phyloP scores from a whole-genome alignment of 163 green algal genomes.

The Chlorella variabilis region DNA sequence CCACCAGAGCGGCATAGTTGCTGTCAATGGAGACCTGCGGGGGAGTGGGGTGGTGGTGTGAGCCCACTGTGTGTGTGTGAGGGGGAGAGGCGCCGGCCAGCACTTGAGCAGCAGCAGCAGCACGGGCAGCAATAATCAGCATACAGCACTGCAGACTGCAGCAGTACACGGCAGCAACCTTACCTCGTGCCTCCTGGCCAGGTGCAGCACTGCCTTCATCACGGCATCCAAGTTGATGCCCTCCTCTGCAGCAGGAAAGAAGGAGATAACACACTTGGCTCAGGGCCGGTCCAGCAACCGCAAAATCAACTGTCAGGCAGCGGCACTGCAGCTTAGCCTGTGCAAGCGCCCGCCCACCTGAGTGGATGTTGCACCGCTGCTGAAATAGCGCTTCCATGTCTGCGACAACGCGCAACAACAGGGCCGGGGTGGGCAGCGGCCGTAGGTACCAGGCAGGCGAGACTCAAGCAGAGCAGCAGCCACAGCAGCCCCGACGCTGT shows the following conservation, averaged over 20 bases:
- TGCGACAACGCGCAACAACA: background rate
- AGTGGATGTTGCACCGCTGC: conserved; percentile 57
- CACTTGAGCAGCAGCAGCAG: no score
- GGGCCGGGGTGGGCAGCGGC: no score
- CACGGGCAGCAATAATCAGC: no score
- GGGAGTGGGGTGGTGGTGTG: no score
- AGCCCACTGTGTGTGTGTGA: no score
- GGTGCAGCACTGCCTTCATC: conserved; percentile 71
- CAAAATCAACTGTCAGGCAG: no score
- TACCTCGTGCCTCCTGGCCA: conserved; percentile 70
- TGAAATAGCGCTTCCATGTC: conserved; percentile 68
- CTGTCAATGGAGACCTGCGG: conserved; percentile 71
- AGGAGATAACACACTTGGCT: no score
- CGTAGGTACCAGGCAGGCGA: no score
- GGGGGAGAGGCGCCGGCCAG: no score
- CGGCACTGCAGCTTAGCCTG: background rate
- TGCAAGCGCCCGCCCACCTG: background rate
- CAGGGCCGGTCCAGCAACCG: background rate
- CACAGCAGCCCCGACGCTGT: no score
- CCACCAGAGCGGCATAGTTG: conserved; percentile 77
- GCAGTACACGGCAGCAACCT: background rate
- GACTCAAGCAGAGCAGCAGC: background rate
- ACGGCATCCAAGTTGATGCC: conserved; percentile 76
- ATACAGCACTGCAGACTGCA: no score
- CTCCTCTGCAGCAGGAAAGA: background rate